Evolutionary conservation across 148 eudicot species (phyloP).

Genomic region (Cornus suecica): DNA sequence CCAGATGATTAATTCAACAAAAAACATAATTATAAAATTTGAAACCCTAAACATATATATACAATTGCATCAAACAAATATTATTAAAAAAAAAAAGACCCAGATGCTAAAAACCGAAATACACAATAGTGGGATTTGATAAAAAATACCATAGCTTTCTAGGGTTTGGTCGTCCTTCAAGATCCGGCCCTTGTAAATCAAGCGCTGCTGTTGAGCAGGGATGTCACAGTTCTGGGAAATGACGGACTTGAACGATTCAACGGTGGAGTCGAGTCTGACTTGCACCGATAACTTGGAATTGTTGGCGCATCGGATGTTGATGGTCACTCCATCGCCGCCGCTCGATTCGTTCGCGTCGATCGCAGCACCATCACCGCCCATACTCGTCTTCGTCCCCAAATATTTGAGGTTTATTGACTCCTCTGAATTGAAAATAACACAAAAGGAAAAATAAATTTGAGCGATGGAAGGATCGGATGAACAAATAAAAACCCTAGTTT

Average conservation of each 20-base stretch:
- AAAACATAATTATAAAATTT: no score
- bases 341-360: constrained; percentile 2
- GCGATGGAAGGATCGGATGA: not conserved
- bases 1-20: not conserved
- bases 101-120: not conserved
- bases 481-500: not conserved
- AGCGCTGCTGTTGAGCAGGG: constrained; percentile 15
- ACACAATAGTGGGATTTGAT: not conserved
- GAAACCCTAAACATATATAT: no score
- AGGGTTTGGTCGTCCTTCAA: constrained; percentile 10
- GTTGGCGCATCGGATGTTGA: constrained; percentile 37
- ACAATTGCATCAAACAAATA: no score
- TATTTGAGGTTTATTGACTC: not conserved
- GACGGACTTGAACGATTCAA: constrained; percentile 34
- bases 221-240: constrained; percentile 33
- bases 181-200: constrained; percentile 12
- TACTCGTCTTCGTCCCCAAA: not conserved
- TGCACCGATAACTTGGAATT: constrained; percentile 41
- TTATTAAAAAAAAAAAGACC: no score
- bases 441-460: not conserved
- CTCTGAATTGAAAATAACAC: not conserved
- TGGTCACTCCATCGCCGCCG: constrained; percentile 16
- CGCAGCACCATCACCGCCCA: constrained; percentile 14
- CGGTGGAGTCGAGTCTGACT: constrained; percentile 28
- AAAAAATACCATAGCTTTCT: not conserved